These are phyloP conservation scores for Groenewaldozyma salmanticensis DNA, from an alignment of 805 yeast species.

Conservation along the genomic window DNA sequence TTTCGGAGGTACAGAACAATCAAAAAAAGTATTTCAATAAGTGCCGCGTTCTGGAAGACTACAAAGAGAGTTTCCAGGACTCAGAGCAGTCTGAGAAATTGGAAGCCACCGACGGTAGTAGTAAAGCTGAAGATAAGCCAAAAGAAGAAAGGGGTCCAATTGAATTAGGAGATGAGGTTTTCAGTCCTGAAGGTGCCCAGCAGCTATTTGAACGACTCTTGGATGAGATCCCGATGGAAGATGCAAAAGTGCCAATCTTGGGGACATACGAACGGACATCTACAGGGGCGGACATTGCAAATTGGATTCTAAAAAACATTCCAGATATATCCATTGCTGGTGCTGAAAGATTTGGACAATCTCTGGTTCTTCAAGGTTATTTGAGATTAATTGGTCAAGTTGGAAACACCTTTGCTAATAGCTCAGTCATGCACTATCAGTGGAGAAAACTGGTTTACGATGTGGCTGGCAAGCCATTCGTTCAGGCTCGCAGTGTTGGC, in stretches of 20 bases:
- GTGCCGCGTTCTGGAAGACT: slow-evolving; percentile 64
- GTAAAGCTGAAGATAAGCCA: neutral
- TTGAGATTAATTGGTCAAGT: slow-evolving; percentile 56
- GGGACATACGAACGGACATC: slow-evolving; percentile 58
- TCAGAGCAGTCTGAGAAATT: neutral
- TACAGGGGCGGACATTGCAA: slow-evolving; percentile 50
- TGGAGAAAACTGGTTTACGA: slow-evolving; percentile 68
- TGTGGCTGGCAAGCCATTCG: slow-evolving; percentile 33
- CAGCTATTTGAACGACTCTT: slow-evolving; percentile 36
- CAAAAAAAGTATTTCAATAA: slow-evolving; percentile 68
- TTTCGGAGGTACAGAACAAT: slow-evolving; percentile 40
- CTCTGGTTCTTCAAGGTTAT: slow-evolving; percentile 50
- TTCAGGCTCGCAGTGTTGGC: slow-evolving; percentile 16
- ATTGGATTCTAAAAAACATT: slow-evolving; percentile 47
- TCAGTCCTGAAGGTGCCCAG: slow-evolving; percentile 32
- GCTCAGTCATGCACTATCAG: slow-evolving; percentile 65
- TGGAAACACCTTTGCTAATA: slow-evolving; percentile 53
- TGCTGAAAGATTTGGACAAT: slow-evolving; percentile 71
- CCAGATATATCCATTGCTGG: slow-evolving; percentile 36
- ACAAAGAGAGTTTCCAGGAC: slow-evolving; percentile 41
- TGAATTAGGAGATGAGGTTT: slow-evolving; percentile 24
- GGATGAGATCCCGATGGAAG: slow-evolving; percentile 40
- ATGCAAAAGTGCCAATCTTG: slow-evolving; percentile 55
- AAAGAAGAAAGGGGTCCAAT: slow-evolving; percentile 9
- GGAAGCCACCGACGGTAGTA: neutral